Percentiles rank a stretch among this genome's conserved stretches.
These are phyloP conservation scores for Cryoendolithus antarcticus DNA, from an alignment of 2,329 filamentous ascomycete genomes.

Conservation along the genomic window DNA sequence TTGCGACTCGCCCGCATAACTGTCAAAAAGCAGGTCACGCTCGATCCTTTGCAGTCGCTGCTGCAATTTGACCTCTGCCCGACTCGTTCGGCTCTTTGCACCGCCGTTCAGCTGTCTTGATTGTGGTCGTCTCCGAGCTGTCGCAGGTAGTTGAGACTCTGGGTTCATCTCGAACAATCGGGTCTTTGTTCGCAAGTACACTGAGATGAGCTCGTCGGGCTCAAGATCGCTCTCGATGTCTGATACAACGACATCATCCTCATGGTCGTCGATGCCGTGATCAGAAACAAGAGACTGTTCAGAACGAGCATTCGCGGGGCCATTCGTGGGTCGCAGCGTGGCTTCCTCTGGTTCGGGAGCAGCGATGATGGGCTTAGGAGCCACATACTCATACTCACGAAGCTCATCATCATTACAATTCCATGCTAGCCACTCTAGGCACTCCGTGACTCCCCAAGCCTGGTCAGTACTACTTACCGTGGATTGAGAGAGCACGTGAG, in stretches of 20 bases:
- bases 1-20: slow-evolving; percentile 31
- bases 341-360: slow-evolving; percentile 2
- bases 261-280: background rate
- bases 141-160: slow-evolving; percentile 4
- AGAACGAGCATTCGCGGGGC: background rate
- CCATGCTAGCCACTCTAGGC: slow-evolving; percentile 79
- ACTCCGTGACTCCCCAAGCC: slow-evolving; percentile 78
- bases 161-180: slow-evolving; percentile 36
- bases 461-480: slow-evolving; percentile 42
- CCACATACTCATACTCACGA: slow-evolving; percentile 22
- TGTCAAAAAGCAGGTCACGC: slow-evolving; percentile 43
- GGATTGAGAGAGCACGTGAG: slow-evolving; percentile 53
- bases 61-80: slow-evolving; percentile 47
- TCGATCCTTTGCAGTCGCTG: slow-evolving; percentile 68
- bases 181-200: slow-evolving; percentile 63
- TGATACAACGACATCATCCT: slow-evolving; percentile 27
- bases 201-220: slow-evolving; percentile 46
- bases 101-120: slow-evolving; percentile 10
- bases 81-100: slow-evolving; percentile 13
- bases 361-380: slow-evolving; percentile 10
- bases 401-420: slow-evolving; percentile 42
- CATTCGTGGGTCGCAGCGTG: slow-evolving; percentile 3
- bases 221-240: slow-evolving; percentile 39
- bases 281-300: no score
- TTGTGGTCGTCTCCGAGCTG: slow-evolving; percentile 33